Evolutionary conservation across 345 rosid genomes (phyloP).

Genomic region (Pelargonium nanum): DNA sequence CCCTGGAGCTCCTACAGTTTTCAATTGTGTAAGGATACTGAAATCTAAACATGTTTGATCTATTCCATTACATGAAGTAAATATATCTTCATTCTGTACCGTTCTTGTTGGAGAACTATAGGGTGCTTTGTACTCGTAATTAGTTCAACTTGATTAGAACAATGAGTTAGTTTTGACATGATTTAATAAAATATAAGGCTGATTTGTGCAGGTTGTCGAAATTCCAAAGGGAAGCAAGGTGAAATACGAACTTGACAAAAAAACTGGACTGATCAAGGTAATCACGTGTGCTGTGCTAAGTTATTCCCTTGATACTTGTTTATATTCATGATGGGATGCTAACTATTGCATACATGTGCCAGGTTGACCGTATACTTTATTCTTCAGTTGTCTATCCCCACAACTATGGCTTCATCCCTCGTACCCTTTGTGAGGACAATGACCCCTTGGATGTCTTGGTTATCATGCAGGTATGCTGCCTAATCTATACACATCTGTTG

Average conservation of each 20-base stretch:
- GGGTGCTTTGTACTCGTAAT: not conserved
- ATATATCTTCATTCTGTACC: not conserved
- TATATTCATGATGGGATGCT: conserved; percentile 13
- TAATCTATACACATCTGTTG: not conserved
- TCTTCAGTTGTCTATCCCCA: conserved; percentile 98
- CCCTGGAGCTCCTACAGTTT: conserved; percentile 80
- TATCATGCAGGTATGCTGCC: conserved; percentile 75
- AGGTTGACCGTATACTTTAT: conserved; percentile 95
- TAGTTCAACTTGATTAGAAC: not conserved
- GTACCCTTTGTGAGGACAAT: conserved; percentile 91
- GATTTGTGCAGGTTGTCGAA: conserved; percentile 66
- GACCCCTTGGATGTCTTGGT: conserved; percentile 95
- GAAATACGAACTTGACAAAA: conserved; percentile 96
- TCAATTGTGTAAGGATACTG: conserved; percentile 56
- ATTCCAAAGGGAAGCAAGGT: conserved; percentile 95
- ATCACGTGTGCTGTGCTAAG: conserved; percentile 4
- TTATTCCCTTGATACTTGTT: not conserved
- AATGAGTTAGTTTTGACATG: too few relatives aligned
- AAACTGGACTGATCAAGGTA: conserved; percentile 91
- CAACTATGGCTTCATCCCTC: conserved; percentile 98
- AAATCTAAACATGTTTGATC: too few relatives aligned
- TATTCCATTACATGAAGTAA: not conserved
- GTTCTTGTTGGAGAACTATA: not conserved
- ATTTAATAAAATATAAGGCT: not conserved
- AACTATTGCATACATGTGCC: conserved; percentile 11